A percentile compares a stretch with the other conserved stretches of the same genome.
These are phyloP conservation scores for Trichoderma virens DNA, from an alignment of 495 filamentous ascomycete genomes.

Conservation along the genomic window DNA sequence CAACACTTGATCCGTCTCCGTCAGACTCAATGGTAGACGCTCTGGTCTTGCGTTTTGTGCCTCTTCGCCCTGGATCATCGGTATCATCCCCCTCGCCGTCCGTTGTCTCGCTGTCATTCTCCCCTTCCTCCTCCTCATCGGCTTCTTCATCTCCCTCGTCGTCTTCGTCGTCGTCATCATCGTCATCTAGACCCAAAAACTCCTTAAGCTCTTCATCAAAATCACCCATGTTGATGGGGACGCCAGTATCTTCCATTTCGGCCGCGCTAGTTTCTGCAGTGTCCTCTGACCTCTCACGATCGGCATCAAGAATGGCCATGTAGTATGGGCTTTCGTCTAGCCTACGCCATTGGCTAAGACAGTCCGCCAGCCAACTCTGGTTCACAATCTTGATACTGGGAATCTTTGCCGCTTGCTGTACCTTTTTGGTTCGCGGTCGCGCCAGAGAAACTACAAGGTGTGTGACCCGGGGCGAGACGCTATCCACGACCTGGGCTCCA, in stretches of 20 bases:
- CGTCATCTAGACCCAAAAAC: slow-evolving; percentile 55
- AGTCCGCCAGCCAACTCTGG: slow-evolving; percentile 80
- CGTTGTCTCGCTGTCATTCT: slow-evolving; percentile 20
- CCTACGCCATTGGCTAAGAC: slow-evolving; percentile 67
- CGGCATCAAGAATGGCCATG: slow-evolving; percentile 41
- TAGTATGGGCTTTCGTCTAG: slow-evolving; percentile 70
- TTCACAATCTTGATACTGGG: slow-evolving; percentile 78
- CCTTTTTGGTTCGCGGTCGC: slow-evolving; percentile 80
- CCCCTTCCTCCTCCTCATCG: slow-evolving; percentile 16
- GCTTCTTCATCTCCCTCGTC: slow-evolving; percentile 35
- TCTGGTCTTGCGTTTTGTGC: slow-evolving; percentile 23
- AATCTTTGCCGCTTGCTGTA: slow-evolving; percentile 66
- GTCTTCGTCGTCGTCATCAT: slow-evolving; percentile 29
- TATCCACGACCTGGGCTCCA: slow-evolving; percentile 64
- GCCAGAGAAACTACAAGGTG: slow-evolving; percentile 45
- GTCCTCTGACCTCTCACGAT: slow-evolving; percentile 10
- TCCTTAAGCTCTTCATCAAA: slow-evolving; percentile 66
- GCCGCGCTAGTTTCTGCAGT: slow-evolving; percentile 22
- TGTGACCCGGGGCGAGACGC: slow-evolving; percentile 34
- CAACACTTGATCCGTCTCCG: slow-evolving; percentile 10
- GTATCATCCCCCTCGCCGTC: slow-evolving; percentile 8
- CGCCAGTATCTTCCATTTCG: slow-evolving; percentile 30
- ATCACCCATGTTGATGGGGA: slow-evolving; percentile 40
- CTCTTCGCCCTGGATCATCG: not conserved
- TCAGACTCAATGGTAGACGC: slow-evolving; percentile 25